Base-by-base conservation (phyloP, 1,284 basidiomycete genomes). In the Naganishia cerealis region DNA sequence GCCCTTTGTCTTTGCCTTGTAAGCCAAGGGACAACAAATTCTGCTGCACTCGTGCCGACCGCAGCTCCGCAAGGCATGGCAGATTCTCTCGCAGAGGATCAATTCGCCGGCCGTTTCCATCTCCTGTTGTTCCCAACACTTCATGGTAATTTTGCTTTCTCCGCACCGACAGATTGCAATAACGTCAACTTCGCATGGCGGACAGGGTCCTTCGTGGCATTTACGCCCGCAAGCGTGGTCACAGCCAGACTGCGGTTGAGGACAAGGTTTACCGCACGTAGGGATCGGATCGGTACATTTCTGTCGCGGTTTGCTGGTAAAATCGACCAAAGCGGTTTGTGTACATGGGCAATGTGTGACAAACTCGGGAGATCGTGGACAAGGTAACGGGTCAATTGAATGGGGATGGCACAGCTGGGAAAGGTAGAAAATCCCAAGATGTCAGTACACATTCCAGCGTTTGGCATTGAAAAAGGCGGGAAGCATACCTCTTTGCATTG, bases 321-420 rank as follows among this genome's bases (percentile, higher is more conserved):
- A 75, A 3, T 68, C 53, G 12, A 74, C 65, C 55, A 92, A 85
- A 0, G 82, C 79, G 15, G 86, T 85, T 65, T 86, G 86, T 13
- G 90, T 90, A 72, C 93, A 96, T 0, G 92, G 90, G 76, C 94
- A 96, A 50, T 85, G 86, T 0, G 84, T 85, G 63, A 94, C 82
- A 8, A 84, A 74, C 0, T 81, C 79, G 0, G 92, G 91, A 0
- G 90, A 89, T 43, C 84, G 83, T 0, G 92, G 92, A 75, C 93
- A 96, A 0, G 81, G 79, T 0, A 85, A 82, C 0, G 87, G 84
- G 0, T 73, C 77, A 0, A 82, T 77, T 2, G 86, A 85, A 15
- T 91, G 91, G 0, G 89, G 85, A 79, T 95, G 93, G 71, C 84
- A 85, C 53, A 73, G 72, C 77, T 79, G 67, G 18, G 42, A 36